phyloP scores from a whole-genome alignment of 176 grass and related monocot genomes.

The Triticum turgidum region DNA sequence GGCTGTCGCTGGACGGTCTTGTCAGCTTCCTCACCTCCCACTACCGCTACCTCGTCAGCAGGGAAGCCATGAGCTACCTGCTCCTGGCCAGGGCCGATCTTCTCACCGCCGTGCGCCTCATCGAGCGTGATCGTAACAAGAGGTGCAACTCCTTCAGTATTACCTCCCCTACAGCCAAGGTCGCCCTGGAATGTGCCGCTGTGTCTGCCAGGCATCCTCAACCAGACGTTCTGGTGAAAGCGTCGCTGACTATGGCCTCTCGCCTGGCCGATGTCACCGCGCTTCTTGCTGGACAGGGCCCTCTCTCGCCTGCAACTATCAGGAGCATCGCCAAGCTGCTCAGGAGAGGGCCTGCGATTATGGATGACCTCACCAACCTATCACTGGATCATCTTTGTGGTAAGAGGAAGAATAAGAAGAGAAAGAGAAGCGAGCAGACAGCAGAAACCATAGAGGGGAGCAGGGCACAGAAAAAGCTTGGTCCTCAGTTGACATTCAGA shows the following conservation, averaged over 20 bases:
- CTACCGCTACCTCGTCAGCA: not conserved
- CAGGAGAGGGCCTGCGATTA: not conserved
- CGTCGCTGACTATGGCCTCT: not conserved
- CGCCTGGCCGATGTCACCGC: not conserved
- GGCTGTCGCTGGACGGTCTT: slow-evolving; percentile 22
- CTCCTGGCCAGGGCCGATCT: not conserved
- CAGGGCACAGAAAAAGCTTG: not conserved
- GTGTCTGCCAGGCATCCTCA: not conserved
- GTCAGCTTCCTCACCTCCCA: not conserved
- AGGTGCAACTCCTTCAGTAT: not conserved
- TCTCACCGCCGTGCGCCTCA: not conserved
- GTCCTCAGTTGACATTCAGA: not conserved
- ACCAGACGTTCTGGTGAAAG: not conserved
- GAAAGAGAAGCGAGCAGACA: not conserved
- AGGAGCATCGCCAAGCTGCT: not conserved
- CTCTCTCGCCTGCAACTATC: not conserved
- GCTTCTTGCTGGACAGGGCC: not conserved
- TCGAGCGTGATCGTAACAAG: not conserved
- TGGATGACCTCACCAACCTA: not conserved
- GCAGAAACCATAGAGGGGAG: not conserved
- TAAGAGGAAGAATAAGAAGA: not conserved
- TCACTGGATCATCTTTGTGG: not conserved
- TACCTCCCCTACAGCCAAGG: not conserved
- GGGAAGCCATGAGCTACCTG: not conserved
- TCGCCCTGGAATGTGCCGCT: not conserved